phyloP scores from a whole-genome alignment of 768 basidiomycete genomes.

The Leucocoprinus sp. region DNA sequence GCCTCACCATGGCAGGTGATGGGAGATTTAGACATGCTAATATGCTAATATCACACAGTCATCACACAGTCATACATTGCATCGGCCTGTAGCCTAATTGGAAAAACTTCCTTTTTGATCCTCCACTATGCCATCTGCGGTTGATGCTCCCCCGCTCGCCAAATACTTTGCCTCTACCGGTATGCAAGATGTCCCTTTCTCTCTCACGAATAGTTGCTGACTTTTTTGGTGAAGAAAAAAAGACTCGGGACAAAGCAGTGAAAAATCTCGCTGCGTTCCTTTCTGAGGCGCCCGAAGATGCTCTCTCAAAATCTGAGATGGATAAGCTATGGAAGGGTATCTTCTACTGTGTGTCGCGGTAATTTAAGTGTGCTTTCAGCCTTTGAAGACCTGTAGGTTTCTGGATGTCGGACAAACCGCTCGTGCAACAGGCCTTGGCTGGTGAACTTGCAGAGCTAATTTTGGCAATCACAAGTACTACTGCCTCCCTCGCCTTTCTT shows the following conservation, averaged over 20 bases:
- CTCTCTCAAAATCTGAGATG: conserved; percentile 68
- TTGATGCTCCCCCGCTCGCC: conserved; percentile 56
- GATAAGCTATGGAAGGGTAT: conserved; percentile 95
- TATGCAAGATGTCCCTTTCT: conserved; percentile 25
- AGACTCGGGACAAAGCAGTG: conserved; percentile 85
- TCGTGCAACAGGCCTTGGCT: conserved; percentile 90
- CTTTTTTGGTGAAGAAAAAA: conserved; percentile 52
- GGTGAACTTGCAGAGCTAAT: conserved; percentile 77
- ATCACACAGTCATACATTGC: too few relatives aligned
- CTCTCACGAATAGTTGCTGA: neutral
- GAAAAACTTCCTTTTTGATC: conserved; percentile 16
- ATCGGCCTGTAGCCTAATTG: conserved; percentile 1
- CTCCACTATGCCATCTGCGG: conserved; percentile 21
- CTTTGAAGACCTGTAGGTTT: conserved; percentile 51
- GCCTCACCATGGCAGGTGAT: conserved; percentile 84
- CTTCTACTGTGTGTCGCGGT: conserved; percentile 71
- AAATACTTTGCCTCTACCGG: conserved; percentile 93
- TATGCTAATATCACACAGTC: conserved; percentile 3
- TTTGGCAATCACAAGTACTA: conserved; percentile 50
- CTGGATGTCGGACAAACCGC: conserved; percentile 99
- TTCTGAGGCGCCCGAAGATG: conserved; percentile 53
- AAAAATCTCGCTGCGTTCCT: conserved; percentile 73
- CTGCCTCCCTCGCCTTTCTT: conserved; percentile 66
- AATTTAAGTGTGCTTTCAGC: neutral
- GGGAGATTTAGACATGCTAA: conserved; percentile 53